phyloP scores from a whole-genome alignment of 2,329 filamentous ascomycete genomes.

The Graphium sp. region DNA sequence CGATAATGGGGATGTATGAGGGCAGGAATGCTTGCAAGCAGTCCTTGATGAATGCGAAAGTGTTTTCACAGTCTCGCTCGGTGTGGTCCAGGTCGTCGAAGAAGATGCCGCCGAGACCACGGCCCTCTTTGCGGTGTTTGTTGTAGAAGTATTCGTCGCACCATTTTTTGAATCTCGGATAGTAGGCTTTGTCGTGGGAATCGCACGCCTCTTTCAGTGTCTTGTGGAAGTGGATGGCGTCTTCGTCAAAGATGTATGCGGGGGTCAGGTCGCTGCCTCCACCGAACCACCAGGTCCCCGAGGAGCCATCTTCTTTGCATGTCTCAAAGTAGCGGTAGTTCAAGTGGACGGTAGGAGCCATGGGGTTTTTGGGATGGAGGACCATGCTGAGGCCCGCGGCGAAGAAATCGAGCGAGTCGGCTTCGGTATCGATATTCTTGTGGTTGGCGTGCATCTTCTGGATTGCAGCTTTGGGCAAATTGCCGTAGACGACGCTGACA shows the following conservation, averaged over 20 bases:
- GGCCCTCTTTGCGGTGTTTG: slow-evolving; percentile 73
- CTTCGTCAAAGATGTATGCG: slow-evolving; percentile 88
- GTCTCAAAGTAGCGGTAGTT: slow-evolving; percentile 99
- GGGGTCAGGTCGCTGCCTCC: slow-evolving; percentile 91
- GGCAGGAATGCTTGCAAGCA: slow-evolving; percentile 78
- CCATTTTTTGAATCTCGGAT: slow-evolving; percentile 92
- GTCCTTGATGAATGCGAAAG: slow-evolving; percentile 79
- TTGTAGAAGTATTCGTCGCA: slow-evolving; percentile 96
- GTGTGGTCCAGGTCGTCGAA: slow-evolving; percentile 90
- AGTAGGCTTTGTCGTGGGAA: slow-evolving; percentile 82
- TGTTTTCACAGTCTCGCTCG: slow-evolving; percentile 73
- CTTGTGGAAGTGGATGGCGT: slow-evolving; percentile 91
- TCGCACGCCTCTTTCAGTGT: slow-evolving; percentile 89
- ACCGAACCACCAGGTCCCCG: slow-evolving; percentile 94
- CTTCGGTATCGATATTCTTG: slow-evolving; percentile 63
- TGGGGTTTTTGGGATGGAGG: slow-evolving; percentile 83
- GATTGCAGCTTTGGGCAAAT: slow-evolving; percentile 72
- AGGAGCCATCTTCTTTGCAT: slow-evolving; percentile 65
- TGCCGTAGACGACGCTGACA: slow-evolving; percentile 87
- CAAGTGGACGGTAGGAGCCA: slow-evolving; percentile 92
- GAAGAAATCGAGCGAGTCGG: slow-evolving; percentile 80
- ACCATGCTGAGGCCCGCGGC: slow-evolving; percentile 87
- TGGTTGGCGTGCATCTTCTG: slow-evolving; percentile 89
- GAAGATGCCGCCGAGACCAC: slow-evolving; percentile 92
- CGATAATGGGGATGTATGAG: slow-evolving; percentile 77